phyloP scores from a whole-genome alignment of 2,329 filamentous ascomycete genomes.

The Scorias spongiosa region DNA sequence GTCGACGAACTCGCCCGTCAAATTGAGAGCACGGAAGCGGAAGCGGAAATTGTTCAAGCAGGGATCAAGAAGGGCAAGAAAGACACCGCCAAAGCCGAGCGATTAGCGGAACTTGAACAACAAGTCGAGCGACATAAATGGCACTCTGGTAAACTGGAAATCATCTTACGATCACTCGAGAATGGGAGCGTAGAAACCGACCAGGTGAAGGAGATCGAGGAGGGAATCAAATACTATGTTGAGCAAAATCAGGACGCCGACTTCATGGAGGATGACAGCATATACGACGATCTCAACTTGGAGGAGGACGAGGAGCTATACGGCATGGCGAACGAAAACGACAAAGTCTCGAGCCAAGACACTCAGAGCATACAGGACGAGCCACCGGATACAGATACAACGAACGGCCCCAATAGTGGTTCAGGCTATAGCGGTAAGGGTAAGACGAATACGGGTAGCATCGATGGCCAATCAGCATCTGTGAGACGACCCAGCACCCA shows the following conservation, averaged over 20 bases:
- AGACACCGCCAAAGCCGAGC: conserved; percentile 66
- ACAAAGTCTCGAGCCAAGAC: conserved; percentile 89
- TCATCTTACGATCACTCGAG: conserved; percentile 77
- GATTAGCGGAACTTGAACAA: conserved; percentile 71
- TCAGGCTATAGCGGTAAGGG: conserved; percentile 12
- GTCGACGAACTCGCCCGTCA: conserved; percentile 89
- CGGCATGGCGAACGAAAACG: conserved; percentile 65
- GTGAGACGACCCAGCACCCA: conserved; percentile 69
- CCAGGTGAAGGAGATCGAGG: conserved; percentile 75
- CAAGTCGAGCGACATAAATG: conserved; percentile 88
- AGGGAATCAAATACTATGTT: conserved; percentile 90
- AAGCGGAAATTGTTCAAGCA: conserved; percentile 71
- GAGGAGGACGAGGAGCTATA: conserved; percentile 83
- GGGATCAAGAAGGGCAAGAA: conserved; percentile 93
- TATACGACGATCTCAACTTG: conserved; percentile 89
- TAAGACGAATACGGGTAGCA: conserved; percentile 38
- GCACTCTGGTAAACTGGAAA: conserved; percentile 84
- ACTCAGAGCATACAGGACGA: conserved; percentile 86
- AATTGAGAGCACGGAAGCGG: conserved; percentile 83
- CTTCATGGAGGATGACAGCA: conserved; percentile 82
- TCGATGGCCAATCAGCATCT: conserved; percentile 42
- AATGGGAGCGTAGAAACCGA: conserved; percentile 83
- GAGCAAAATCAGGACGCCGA: conserved; percentile 77
- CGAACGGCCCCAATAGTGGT: conserved; percentile 27
- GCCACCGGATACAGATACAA: conserved; percentile 38